phyloP scores from a whole-genome alignment of 2,329 filamentous ascomycete genomes.

The Colletotrichum tropicale region DNA sequence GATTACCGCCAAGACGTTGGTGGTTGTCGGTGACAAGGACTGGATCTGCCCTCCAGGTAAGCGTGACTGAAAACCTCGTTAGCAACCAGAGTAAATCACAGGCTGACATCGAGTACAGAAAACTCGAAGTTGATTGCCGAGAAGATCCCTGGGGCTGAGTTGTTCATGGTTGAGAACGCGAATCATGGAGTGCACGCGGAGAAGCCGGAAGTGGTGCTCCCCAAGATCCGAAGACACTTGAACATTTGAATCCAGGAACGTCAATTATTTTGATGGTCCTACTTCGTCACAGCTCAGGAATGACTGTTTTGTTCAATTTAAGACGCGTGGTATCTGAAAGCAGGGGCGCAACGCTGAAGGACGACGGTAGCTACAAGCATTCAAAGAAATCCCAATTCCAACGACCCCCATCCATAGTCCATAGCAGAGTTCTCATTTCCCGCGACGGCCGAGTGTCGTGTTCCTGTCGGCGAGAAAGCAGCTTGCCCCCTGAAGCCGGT shows the following conservation, averaged over 20 bases:
- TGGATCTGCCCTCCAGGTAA: constrained; percentile 43
- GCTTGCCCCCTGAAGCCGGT: neutral
- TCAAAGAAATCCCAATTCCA: constrained; percentile 20
- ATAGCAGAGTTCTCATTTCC: constrained; percentile 7
- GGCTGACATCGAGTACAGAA: constrained; percentile 21
- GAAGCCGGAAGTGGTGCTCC: constrained; percentile 33
- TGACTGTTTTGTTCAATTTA: neutral
- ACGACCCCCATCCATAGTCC: constrained; percentile 17
- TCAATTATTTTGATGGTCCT: neutral
- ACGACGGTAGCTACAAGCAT: neutral
- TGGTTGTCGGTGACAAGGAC: constrained; percentile 40
- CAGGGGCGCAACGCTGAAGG: neutral
- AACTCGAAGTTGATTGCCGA: constrained; percentile 34
- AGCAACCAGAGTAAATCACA: neutral
- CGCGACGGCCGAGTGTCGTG: constrained; percentile 1
- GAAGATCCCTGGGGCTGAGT: constrained; percentile 27
- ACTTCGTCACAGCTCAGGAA: neutral
- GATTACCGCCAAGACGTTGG: constrained; percentile 37
- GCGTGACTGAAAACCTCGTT: neutral
- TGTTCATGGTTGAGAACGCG: constrained; percentile 32
- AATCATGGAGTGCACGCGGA: constrained; percentile 41
- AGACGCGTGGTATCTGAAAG: neutral
- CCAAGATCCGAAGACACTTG: constrained; percentile 25
- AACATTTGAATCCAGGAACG: neutral
- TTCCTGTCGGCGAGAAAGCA: constrained; percentile 14